phyloP scores from a whole-genome alignment of 805 yeast genomes.

The Saturnispora zaruensis region DNA sequence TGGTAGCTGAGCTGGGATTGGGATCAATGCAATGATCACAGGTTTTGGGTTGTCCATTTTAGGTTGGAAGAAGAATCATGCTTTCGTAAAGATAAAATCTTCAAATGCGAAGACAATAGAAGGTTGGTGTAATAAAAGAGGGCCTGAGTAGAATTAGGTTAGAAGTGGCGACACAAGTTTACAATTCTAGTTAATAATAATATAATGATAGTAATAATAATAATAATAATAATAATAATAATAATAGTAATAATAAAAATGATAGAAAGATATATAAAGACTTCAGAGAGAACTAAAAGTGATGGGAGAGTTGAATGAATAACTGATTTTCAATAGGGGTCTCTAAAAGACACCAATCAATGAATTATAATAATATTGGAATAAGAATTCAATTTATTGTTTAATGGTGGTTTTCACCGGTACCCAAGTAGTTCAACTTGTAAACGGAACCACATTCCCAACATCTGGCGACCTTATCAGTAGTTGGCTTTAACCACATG shows the following conservation, averaged over 20 bases:
- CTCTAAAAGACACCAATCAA: background rate
- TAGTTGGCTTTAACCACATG: constrained; percentile 87
- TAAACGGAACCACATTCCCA: constrained; percentile 98
- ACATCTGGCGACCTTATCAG: constrained; percentile 81
- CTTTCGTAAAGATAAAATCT: background rate
- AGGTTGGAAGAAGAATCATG: background rate
- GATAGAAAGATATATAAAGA: constrained; percentile 5
- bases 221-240: background rate
- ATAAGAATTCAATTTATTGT: constrained; percentile 13
- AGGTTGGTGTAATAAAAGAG: background rate
- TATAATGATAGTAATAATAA: background rate
- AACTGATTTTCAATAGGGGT: background rate
- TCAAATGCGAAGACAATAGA: background rate
- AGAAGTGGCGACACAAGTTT: too few species aligned
- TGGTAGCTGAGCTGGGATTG: constrained; percentile 37
- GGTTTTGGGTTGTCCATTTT: constrained; percentile 4
- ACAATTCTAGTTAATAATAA: background rate
- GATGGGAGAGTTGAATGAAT: background rate
- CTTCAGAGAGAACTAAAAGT: constrained; percentile 4
- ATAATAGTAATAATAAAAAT: background rate
- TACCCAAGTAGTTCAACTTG: constrained; percentile 82
- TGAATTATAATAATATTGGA: background rate
- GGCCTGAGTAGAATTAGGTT: too few species aligned
- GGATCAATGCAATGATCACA: constrained; percentile 41
- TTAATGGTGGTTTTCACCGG: constrained; percentile 50